Evolutionary conservation across 2,329 filamentous ascomycete species (phyloP).

Genomic region (Diaporthe aspalathi): DNA sequence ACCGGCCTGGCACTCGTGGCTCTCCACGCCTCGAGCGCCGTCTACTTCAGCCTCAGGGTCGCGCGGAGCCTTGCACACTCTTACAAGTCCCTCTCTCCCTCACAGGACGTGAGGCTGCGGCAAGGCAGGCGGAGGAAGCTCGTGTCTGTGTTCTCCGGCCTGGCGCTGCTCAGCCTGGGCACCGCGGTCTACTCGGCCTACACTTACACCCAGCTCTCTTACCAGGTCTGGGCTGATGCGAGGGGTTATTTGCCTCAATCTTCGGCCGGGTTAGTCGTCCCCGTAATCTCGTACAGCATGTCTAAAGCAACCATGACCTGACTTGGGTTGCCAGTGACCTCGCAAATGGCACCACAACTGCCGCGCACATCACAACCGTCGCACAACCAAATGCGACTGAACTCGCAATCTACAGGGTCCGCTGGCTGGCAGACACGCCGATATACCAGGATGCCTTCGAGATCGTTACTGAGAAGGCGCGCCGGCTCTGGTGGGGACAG

Average conservation of each 20-base stretch:
- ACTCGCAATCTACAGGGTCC: conserved; percentile 52
- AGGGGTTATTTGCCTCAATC: conserved; percentile 46
- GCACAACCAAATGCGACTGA: conserved; percentile 41
- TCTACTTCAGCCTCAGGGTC: conserved; percentile 50
- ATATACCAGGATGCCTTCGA: conserved; percentile 64
- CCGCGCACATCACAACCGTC: conserved; percentile 1
- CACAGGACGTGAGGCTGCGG: conserved; percentile 52
- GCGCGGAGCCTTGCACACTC: conserved; percentile 50
- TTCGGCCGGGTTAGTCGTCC: conserved; percentile 43
- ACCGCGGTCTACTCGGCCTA: conserved; percentile 47
- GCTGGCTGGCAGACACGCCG: conserved; percentile 66
- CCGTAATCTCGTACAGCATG: too few relatives aligned
- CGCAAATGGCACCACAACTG: conserved; percentile 14
- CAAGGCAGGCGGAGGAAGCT: conserved; percentile 49
- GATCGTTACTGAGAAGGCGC: conserved; percentile 64
- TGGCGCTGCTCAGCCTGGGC: conserved; percentile 47
- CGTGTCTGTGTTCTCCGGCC: conserved; percentile 48
- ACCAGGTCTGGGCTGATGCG: conserved; percentile 53
- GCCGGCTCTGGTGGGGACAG: conserved; percentile 71
- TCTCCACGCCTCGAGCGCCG: conserved; percentile 45
- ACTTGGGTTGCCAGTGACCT: conserved; percentile 9
- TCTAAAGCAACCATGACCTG: neutral
- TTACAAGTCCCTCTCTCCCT: conserved; percentile 49
- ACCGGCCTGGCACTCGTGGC: conserved; percentile 47
- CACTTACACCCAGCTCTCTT: conserved; percentile 50